Evolutionary conservation across 2,329 filamentous ascomycete species (phyloP).

Genomic region (Clarireedia monteithiana): DNA sequence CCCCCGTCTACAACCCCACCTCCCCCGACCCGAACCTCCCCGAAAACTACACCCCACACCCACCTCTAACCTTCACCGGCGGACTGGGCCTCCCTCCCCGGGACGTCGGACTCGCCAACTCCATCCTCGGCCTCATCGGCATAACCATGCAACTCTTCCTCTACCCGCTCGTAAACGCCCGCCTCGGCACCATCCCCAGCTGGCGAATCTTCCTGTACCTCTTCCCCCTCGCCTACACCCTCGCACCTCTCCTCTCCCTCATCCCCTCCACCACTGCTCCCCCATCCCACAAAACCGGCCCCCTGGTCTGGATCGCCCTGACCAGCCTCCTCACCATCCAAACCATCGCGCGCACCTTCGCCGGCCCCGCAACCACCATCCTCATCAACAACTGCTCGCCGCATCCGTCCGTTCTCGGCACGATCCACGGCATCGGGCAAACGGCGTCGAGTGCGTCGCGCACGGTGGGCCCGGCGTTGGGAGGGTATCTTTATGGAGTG

Average conservation of each 20-base stretch:
- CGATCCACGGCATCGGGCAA: slow-evolving; percentile 50
- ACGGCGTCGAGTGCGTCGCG: slow-evolving; percentile 50
- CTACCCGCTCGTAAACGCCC: slow-evolving; percentile 60
- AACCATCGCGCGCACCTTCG: slow-evolving; percentile 61
- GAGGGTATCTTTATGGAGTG: slow-evolving; percentile 52
- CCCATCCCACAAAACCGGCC: slow-evolving; percentile 24
- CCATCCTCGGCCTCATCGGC: slow-evolving; percentile 68
- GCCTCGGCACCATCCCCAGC: slow-evolving; percentile 59
- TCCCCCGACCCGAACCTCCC: slow-evolving; percentile 12
- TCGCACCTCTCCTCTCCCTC: slow-evolving; percentile 64
- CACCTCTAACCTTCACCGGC: slow-evolving; percentile 46
- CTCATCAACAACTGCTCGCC: slow-evolving; percentile 49
- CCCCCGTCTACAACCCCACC: slow-evolving; percentile 38
- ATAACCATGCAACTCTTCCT: slow-evolving; percentile 64
- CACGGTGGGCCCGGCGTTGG: slow-evolving; percentile 52
- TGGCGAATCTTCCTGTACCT: slow-evolving; percentile 62
- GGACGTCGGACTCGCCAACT: slow-evolving; percentile 69
- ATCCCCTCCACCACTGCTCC: slow-evolving; percentile 40
- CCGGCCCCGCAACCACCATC: slow-evolving; percentile 20
- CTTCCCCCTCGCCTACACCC: slow-evolving; percentile 62
- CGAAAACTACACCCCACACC: slow-evolving; percentile 41
- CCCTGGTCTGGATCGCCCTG: slow-evolving; percentile 22
- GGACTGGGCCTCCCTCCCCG: slow-evolving; percentile 67
- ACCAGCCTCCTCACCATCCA: slow-evolving; percentile 48
- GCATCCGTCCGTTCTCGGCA: slow-evolving; percentile 49